phyloP scores from a whole-genome alignment of 345 rosid genomes.

The Euphorbia tirucalli region DNA sequence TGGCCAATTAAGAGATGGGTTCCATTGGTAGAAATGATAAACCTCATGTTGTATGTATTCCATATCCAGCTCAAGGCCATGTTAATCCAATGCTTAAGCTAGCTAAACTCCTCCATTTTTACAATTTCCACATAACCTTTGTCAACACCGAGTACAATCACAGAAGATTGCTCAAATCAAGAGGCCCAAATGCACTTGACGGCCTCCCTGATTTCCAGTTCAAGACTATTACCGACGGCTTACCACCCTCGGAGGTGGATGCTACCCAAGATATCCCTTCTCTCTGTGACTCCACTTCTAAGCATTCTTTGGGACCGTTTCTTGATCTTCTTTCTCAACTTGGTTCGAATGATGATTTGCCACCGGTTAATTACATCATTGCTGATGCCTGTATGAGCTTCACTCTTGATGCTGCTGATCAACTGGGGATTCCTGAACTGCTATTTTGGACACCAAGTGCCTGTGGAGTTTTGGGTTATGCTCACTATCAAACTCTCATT shows the following conservation, averaged over 20 bases:
- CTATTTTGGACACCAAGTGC: constrained; percentile 28
- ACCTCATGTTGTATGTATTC: constrained; percentile 54
- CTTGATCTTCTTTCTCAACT: constrained; percentile 25
- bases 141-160: constrained; percentile 49
- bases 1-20: constrained; percentile 1
- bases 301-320: constrained; percentile 14
- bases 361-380: constrained; percentile 31
- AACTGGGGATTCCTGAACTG: constrained; percentile 26
- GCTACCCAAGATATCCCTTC: constrained; percentile 31
- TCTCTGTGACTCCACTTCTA: constrained; percentile 16
- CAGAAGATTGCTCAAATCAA: constrained; percentile 26
- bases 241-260: constrained; percentile 24
- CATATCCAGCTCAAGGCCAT: constrained; percentile 57
- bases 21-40: not conserved
- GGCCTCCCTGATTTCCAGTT: constrained; percentile 32
- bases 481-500: constrained; percentile 8
- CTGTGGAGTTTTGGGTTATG: constrained; percentile 25
- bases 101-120: constrained; percentile 47
- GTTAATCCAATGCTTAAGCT: constrained; percentile 46
- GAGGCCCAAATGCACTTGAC: constrained; percentile 13
- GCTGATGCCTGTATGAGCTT: constrained; percentile 38
- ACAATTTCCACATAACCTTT: constrained; percentile 50
- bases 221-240: constrained; percentile 32
- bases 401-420: constrained; percentile 30
- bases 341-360: not conserved